Evolutionary conservation across 108 stramenopile species (phyloP), one percentile per base, ranked within the genome.

Genomic region (Cyclostephanos tholiformis): DNA sequence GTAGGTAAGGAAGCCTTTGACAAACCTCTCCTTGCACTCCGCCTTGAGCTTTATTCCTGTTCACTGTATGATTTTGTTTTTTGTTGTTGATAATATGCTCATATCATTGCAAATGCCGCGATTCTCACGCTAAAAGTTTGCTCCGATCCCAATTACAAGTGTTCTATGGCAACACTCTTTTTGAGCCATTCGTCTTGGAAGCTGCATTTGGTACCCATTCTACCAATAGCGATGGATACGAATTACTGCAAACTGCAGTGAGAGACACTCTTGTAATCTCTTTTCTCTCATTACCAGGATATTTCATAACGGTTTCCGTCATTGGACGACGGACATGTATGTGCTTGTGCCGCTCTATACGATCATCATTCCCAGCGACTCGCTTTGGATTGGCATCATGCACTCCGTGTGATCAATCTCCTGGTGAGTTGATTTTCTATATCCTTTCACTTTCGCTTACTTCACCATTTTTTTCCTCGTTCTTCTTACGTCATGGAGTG

Each of bases 231-330:
- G 67, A 73, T 69, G 71, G 71, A 50, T 77, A 81, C 63, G 26
- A 63, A 23, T 41, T 77, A 30, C 70, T 81, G 0, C 69, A 72
- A 60, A 65, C 61, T 23, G 53, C 76, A 4, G 76, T 81, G 20
- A 29, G 75, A 52, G 80, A 76, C 65, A 67, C 80, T 13, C 49
- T 81, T 29, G 29, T 81, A 29, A 76, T 81, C 58, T 81, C 80
- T 19, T 61, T 83, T 19, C 85, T 96, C 60, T 84, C 92, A 14
- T 80, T 96, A 2, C 95, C 95, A 4, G 95, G 95, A 35, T 93
- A 96, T 52, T 82, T 78, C 63, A 77, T 92, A 23, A 86, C 89
- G 0, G 90, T 85, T 14, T 22, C 80, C 20, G 17, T 87, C 29
- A 89, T 96, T 27, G 95, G 95, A 22, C 77, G 79, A 63, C 39